phyloP scores from a whole-genome alignment of 129 eudicot genomes.

The Tagetes patula region DNA sequence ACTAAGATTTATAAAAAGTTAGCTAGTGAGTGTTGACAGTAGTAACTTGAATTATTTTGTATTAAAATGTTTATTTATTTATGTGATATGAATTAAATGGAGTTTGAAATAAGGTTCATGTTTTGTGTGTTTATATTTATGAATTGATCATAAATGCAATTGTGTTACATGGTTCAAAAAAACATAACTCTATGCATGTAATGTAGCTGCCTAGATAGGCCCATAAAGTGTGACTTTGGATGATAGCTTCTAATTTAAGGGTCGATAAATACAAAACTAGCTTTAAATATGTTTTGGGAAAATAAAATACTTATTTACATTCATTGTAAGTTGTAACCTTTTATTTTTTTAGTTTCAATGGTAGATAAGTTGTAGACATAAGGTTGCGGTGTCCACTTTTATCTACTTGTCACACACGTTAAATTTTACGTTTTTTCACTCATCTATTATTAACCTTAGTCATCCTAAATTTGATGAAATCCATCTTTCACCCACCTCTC shows the following conservation, averaged over 20 bases:
- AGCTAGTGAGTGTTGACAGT: not conserved
- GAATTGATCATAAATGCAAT: conserved; percentile 20
- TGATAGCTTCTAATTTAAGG: not conserved
- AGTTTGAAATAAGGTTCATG: conserved; percentile 13
- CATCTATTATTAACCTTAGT: too few relatives aligned
- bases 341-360: not conserved
- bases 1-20: not conserved
- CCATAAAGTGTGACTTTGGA: not conserved
- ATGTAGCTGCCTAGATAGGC: not conserved
- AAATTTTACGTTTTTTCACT: too few relatives aligned
- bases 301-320: not conserved
- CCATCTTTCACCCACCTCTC: too few relatives aligned
- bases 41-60: conserved; percentile 19
- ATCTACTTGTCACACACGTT: too few relatives aligned
- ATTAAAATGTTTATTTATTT: conserved; percentile 8
- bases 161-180: not conserved
- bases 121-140: conserved; percentile 14
- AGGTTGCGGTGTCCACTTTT: too few relatives aligned
- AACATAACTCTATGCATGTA: not conserved
- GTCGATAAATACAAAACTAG: not conserved
- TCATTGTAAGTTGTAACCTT: not conserved
- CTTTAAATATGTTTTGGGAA: not conserved
- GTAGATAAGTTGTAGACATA: not conserved
- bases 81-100: too few relatives aligned
- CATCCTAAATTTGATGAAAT: too few relatives aligned